Evolutionary conservation across 176 grass and related monocot genomes (phyloP).

Genomic region (Oryza nivara): DNA sequence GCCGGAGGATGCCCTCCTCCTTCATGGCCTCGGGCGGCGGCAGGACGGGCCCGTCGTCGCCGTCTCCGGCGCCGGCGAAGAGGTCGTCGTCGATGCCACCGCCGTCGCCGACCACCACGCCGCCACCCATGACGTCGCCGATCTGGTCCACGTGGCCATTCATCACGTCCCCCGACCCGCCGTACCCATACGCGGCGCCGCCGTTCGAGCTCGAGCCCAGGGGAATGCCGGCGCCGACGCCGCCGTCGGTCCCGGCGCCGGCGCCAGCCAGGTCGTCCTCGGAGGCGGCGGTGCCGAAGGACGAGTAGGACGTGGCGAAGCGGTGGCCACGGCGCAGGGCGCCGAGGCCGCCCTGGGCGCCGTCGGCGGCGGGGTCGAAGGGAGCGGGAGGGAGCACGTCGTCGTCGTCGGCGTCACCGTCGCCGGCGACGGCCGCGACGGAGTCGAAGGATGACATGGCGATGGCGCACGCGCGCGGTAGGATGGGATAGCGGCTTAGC

Average conservation of each 20-base stretch:
- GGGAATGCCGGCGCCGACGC: constrained; percentile 30
- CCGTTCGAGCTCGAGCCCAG: constrained; percentile 28
- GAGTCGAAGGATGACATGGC: constrained; percentile 56
- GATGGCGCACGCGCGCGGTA: neutral
- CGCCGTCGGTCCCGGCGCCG: neutral
- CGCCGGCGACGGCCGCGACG: constrained; percentile 39
- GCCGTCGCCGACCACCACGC: neutral
- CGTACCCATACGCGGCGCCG: constrained; percentile 25
- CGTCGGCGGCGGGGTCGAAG: constrained; percentile 5
- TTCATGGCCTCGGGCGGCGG: constrained; percentile 63
- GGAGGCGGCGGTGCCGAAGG: constrained; percentile 55
- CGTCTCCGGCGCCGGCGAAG: constrained; percentile 38
- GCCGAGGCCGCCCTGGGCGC: constrained; percentile 14
- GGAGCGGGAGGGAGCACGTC: neutral
- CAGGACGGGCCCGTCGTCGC: constrained; percentile 47
- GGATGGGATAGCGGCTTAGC: neutral
- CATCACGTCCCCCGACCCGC: constrained; percentile 43
- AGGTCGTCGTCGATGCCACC: constrained; percentile 34
- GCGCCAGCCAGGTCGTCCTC: constrained; percentile 48
- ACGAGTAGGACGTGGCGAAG: constrained; percentile 58
- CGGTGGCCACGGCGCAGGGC: constrained; percentile 45
- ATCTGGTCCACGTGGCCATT: constrained; percentile 2
- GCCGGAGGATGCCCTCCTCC: constrained; percentile 66
- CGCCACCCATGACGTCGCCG: constrained; percentile 2
- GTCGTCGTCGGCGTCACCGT: constrained; percentile 40